These are phyloP conservation scores for Novymonas esmeraldas DNA, from an alignment of 208 protist species.

Conservation along the genomic window DNA sequence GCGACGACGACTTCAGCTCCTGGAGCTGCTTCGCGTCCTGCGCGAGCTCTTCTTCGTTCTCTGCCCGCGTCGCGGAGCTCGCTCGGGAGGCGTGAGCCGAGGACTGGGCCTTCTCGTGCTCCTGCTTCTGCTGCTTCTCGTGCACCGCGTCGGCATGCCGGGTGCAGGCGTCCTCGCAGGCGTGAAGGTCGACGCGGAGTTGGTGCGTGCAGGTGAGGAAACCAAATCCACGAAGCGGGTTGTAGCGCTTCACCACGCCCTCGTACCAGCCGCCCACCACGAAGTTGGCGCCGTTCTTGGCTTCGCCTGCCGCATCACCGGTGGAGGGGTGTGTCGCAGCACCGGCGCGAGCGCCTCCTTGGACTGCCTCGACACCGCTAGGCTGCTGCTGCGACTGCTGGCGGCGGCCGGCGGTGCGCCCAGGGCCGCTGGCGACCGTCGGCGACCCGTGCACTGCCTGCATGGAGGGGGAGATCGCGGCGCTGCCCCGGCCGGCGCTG, in stretches of 20 bases:
- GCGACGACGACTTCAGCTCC: not conserved
- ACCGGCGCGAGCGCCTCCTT: too few relatives aligned
- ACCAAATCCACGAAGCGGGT: slow-evolving; percentile 71
- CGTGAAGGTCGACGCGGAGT: slow-evolving; percentile 22
- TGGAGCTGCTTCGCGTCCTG: not conserved
- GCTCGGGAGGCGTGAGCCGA: not conserved
- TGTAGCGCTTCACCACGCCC: slow-evolving; percentile 77
- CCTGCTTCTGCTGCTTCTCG: slow-evolving; percentile 17
- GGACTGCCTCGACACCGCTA: too few relatives aligned
- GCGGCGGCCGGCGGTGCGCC: not conserved
- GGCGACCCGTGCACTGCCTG: too few relatives aligned
- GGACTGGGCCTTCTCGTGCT: slow-evolving; percentile 4
- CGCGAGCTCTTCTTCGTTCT: not conserved
- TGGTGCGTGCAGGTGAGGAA: slow-evolving; percentile 67
- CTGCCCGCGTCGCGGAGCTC: not conserved
- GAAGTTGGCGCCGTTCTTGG: slow-evolving; percentile 51
- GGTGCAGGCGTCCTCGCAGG: slow-evolving; percentile 30
- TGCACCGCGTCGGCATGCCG: slow-evolving; percentile 18
- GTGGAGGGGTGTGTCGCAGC: not conserved
- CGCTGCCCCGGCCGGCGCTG: not conserved
- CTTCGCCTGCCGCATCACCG: not conserved
- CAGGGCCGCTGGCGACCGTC: too few relatives aligned
- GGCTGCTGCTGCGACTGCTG: not conserved
- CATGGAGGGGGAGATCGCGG: too few relatives aligned
- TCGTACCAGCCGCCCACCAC: slow-evolving; percentile 56